phyloP scores from a whole-genome alignment of 2,329 filamentous ascomycete genomes.

The Pyrenophora teres region DNA sequence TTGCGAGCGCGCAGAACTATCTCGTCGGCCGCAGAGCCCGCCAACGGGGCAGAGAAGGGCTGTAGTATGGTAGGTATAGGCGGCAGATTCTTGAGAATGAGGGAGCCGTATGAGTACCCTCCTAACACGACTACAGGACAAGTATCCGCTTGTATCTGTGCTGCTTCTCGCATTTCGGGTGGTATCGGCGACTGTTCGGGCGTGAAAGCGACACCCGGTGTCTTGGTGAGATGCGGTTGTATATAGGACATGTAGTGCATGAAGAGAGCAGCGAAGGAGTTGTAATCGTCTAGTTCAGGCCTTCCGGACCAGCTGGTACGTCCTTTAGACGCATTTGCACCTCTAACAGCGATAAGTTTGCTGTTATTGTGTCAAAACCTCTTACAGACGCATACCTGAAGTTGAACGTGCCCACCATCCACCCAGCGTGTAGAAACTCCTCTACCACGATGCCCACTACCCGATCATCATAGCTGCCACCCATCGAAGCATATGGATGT shows the following conservation, averaged over 20 bases:
- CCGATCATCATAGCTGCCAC: conserved; percentile 82
- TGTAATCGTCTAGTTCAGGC: conserved; percentile 81
- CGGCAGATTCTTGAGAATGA: conserved; percentile 77
- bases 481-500: conserved; percentile 88
- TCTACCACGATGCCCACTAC: conserved; percentile 70
- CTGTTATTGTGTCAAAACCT: not conserved
- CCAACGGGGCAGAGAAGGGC: conserved; percentile 59
- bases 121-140: conserved; percentile 62
- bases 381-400: conserved; percentile 66
- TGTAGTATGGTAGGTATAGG: conserved; percentile 60
- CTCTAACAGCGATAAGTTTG: conserved; percentile 58
- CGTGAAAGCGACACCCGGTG: conserved; percentile 17
- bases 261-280: conserved; percentile 79
- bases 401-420: conserved; percentile 85
- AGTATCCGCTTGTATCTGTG: conserved; percentile 1
- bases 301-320: conserved; percentile 86
- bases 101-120: conserved; percentile 90
- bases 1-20: conserved; percentile 72
- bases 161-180: conserved; percentile 1
- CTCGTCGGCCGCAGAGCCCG: conserved; percentile 66
- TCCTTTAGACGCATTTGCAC: conserved; percentile 74
- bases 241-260: conserved; percentile 71
- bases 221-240: conserved; percentile 20
- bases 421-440: conserved; percentile 70
- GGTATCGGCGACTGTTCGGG: conserved; percentile 17